Evolutionary conservation across 2,329 filamentous ascomycete genomes (phyloP).

Genomic region (Thielaviopsis euricoi): DNA sequence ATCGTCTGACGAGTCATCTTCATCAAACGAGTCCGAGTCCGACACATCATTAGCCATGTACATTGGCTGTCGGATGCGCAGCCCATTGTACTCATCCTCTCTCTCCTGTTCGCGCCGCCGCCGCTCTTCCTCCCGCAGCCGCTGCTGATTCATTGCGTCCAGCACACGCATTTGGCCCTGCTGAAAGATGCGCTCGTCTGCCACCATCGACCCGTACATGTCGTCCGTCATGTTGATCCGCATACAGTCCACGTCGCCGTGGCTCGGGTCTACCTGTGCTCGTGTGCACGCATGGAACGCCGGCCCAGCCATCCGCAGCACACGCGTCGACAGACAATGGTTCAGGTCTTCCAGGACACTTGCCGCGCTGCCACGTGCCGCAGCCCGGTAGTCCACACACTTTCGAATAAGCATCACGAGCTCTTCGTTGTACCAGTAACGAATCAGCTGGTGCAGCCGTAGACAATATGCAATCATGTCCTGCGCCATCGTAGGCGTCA

Average conservation of each 20-base stretch:
- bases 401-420: conserved; percentile 1
- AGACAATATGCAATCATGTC: not conserved
- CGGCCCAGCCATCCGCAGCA: not conserved
- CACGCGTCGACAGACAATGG: not conserved
- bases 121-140: not conserved
- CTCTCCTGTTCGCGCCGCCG: not conserved
- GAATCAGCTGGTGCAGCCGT: conserved; percentile 1
- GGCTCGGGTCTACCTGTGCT: not conserved
- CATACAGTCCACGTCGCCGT: not conserved
- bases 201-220: not conserved
- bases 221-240: not conserved
- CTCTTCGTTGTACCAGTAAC: not conserved
- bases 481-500: not conserved
- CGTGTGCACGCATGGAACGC: not conserved
- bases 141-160: not conserved
- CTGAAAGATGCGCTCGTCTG: not conserved
- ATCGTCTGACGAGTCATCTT: too few species aligned
- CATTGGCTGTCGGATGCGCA: too few species aligned
- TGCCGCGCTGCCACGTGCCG: not conserved
- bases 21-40: too few species aligned
- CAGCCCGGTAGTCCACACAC: not conserved
- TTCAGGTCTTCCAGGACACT: not conserved
- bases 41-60: too few species aligned
- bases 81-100: too few species aligned
- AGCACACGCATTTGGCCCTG: not conserved